Evolutionary conservation across 257 asterid species (phyloP).

Genomic region (Solanum chmielewskii): DNA sequence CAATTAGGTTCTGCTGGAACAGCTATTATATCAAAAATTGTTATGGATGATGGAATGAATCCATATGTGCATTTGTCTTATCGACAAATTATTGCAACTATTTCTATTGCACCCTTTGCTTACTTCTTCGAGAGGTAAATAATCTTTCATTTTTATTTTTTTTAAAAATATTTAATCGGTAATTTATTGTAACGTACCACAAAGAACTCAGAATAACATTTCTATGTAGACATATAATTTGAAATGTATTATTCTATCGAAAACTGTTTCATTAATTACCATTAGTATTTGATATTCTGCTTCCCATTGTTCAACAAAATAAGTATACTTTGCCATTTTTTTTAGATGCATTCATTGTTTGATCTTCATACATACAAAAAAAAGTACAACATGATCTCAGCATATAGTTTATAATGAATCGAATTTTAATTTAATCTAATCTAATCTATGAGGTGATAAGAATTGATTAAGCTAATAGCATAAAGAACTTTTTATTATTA

Average conservation of each 20-base stretch:
- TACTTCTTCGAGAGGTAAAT: slow-evolving; percentile 65
- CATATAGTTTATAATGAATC: background rate
- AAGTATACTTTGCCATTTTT: background rate
- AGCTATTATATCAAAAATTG: slow-evolving; percentile 67
- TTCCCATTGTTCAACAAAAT: background rate
- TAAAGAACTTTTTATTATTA: too few relatives aligned
- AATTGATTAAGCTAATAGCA: background rate
- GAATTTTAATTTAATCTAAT: background rate
- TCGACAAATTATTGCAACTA: slow-evolving; percentile 60
- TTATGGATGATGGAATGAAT: slow-evolving; percentile 87
- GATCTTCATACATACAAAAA: background rate
- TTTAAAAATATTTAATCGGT: too few relatives aligned
- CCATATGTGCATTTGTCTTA: slow-evolving; percentile 84
- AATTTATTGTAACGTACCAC: background rate
- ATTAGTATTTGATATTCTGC: background rate
- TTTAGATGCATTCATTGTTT: background rate
- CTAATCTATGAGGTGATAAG: background rate
- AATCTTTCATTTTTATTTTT: background rate
- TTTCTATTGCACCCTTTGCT: slow-evolving; percentile 62
- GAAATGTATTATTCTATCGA: background rate
- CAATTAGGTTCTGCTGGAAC: slow-evolving; percentile 77
- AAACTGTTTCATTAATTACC: background rate
- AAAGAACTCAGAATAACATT: background rate
- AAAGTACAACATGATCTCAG: background rate
- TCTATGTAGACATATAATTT: background rate